Evolutionary conservation across 805 yeast genomes (phyloP).

Genomic region (Helenozyma rhizophorensis): DNA sequence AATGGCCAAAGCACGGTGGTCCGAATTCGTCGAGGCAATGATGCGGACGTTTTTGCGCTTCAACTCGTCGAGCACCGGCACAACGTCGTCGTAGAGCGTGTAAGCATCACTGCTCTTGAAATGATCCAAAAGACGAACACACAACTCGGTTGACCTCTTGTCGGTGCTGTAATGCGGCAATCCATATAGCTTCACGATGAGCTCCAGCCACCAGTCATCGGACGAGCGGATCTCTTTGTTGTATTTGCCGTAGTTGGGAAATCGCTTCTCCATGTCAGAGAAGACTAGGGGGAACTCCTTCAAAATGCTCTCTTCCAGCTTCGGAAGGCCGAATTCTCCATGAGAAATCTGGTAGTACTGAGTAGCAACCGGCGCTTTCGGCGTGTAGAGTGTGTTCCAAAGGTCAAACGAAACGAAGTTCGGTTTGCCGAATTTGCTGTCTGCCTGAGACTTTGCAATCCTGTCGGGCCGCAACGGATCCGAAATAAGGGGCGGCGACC

Average conservation of each 20-base stretch:
- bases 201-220: conserved; percentile 56
- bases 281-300: conserved; percentile 29
- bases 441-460: conserved; percentile 11
- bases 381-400: conserved; percentile 61
- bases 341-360: conserved; percentile 49
- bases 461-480: conserved; percentile 13
- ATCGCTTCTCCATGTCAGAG: conserved; percentile 29
- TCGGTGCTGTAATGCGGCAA: no score
- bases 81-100: conserved; percentile 49
- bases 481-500: no score
- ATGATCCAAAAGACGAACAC: conserved; percentile 40
- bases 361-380: conserved; percentile 48
- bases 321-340: conserved; percentile 37
- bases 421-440: conserved; percentile 32
- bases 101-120: conserved; percentile 54
- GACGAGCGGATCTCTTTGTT: conserved; percentile 16
- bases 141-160: conserved; percentile 22
- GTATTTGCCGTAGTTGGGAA: conserved; percentile 63
- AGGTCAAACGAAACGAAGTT: conserved; percentile 61
- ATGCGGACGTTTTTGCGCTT: conserved; percentile 28
- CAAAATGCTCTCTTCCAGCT: conserved; percentile 21
- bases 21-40: conserved; percentile 59
- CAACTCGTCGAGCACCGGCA: conserved; percentile 37
- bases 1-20: conserved; percentile 45
- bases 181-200: conserved; percentile 42